Evolutionary conservation across 2,329 filamentous ascomycete genomes (phyloP).

Genomic region (Aspergillus sp.): DNA sequence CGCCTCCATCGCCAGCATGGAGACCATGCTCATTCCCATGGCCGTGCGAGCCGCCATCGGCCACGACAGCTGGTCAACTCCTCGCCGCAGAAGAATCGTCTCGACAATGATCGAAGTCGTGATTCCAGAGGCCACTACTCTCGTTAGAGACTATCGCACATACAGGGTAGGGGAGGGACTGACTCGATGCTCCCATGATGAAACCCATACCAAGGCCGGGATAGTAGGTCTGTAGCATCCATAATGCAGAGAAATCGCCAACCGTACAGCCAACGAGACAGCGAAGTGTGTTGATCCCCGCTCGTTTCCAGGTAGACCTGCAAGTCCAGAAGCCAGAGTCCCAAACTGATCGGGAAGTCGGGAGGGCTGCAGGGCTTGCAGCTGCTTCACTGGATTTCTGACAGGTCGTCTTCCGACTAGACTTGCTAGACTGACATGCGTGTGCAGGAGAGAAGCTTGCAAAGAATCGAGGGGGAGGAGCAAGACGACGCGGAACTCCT

Average conservation of each 20-base stretch:
- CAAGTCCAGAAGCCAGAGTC: slow-evolving; percentile 35
- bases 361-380: background rate
- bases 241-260: slow-evolving; percentile 59
- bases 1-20: slow-evolving; percentile 59
- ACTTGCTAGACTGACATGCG: background rate
- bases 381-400: background rate
- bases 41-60: slow-evolving; percentile 50
- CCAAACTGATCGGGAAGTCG: background rate
- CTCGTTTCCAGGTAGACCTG: slow-evolving; percentile 48
- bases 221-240: slow-evolving; percentile 52
- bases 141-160: background rate
- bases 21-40: slow-evolving; percentile 59
- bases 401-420: background rate
- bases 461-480: too few relatives aligned
- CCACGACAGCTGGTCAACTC: slow-evolving; percentile 51
- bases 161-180: slow-evolving; percentile 5
- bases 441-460: too few relatives aligned
- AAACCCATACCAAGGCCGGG: slow-evolving; percentile 47
- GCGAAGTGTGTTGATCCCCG: slow-evolving; percentile 54
- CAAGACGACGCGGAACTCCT: too few relatives aligned
- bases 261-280: slow-evolving; percentile 56
- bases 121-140: slow-evolving; percentile 52
- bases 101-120: slow-evolving; percentile 54
- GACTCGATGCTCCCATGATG: slow-evolving; percentile 56
- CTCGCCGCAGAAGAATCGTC: slow-evolving; percentile 50